phyloP scores from a whole-genome alignment of 2,329 filamentous ascomycete species.

The Cladosporium sp. region DNA sequence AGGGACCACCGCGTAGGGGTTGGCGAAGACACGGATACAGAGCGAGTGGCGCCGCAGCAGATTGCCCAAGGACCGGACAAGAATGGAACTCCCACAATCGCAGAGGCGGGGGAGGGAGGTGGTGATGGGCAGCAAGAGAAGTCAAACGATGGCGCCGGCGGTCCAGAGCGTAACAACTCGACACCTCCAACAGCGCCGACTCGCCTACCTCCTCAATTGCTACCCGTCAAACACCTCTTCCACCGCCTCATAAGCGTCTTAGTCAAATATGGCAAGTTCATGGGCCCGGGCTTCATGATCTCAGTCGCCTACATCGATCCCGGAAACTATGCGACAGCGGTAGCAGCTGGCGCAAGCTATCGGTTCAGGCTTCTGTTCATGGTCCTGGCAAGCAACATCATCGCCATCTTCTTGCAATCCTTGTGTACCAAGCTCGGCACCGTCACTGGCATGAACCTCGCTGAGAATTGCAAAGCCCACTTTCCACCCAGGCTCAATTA shows the following conservation, averaged over 20 bases:
- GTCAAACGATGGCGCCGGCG: background rate
- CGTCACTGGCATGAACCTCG: constrained; percentile 47
- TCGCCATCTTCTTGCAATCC: constrained; percentile 67
- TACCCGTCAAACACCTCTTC: background rate
- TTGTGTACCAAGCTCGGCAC: constrained; percentile 58
- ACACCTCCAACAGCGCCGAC: background rate
- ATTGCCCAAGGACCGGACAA: background rate
- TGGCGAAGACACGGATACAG: constrained; percentile 24
- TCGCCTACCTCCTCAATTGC: background rate
- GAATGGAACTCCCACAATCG: background rate
- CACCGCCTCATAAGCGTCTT: constrained; percentile 22
- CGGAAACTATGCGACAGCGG: constrained; percentile 66
- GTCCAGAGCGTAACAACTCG: constrained; percentile 7
- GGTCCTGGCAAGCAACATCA: constrained; percentile 64
- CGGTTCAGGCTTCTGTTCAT: constrained; percentile 64
- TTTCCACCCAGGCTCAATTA: constrained; percentile 53
- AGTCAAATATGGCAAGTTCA: constrained; percentile 51
- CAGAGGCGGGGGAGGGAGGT: constrained; percentile 11
- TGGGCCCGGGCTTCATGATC: constrained; percentile 65
- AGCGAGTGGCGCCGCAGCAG: background rate
- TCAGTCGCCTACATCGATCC: constrained; percentile 49
- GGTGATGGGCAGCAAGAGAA: constrained; percentile 12
- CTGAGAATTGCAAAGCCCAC: constrained; percentile 46
- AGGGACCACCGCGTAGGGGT: constrained; percentile 37
- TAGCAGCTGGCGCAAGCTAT: constrained; percentile 63